phyloP scores from a whole-genome alignment of 2,329 filamentous ascomycete genomes.

The Diaporthe citrichinensis region DNA sequence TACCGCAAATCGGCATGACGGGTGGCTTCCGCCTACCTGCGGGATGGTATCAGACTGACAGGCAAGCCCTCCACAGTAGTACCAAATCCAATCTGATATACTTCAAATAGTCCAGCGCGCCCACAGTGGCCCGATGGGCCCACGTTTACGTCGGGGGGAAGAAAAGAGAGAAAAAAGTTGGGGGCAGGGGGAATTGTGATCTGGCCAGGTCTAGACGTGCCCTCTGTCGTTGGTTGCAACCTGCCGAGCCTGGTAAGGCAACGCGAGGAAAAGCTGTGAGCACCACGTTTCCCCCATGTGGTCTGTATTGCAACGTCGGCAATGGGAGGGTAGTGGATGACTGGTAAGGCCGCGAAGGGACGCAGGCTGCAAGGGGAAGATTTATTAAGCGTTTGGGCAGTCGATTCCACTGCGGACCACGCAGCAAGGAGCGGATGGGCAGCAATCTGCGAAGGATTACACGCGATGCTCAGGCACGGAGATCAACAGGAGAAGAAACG shows the following conservation, averaged over 20 bases:
- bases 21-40: not conserved
- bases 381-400: not conserved
- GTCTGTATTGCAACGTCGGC: slow-evolving; percentile 19
- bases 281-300: slow-evolving; percentile 15
- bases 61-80: not conserved
- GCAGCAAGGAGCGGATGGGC: not conserved
- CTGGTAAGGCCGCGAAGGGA: not conserved
- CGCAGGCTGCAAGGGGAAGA: not conserved
- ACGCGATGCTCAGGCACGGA: not conserved
- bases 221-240: slow-evolving; percentile 4
- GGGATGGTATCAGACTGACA: not conserved
- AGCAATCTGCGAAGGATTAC: not conserved
- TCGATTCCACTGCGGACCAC: not conserved
- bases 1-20: not conserved
- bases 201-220: slow-evolving; percentile 16
- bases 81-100: slow-evolving; percentile 20
- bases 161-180: not conserved
- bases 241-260: slow-evolving; percentile 19
- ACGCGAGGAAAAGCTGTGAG: not conserved
- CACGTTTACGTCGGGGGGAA: not conserved
- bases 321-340: not conserved
- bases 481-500: slow-evolving; percentile 13
- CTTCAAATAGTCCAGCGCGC: slow-evolving; percentile 11
- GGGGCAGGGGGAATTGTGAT: not conserved
- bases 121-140: not conserved